Evolutionary conservation across 306 rosid species (phyloP).

Genomic region (Rosa lucieae): DNA sequence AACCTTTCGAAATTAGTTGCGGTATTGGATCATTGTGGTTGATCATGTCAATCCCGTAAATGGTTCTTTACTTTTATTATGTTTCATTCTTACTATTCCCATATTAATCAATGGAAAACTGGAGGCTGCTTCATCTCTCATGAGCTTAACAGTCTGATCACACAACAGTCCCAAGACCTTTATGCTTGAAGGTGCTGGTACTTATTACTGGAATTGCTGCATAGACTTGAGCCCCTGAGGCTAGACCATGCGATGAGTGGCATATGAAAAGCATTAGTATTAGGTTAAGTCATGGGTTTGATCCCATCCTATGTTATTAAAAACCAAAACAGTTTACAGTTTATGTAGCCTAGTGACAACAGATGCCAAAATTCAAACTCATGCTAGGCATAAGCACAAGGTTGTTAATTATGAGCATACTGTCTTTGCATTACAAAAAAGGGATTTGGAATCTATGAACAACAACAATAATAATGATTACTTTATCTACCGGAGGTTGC

Average conservation of each 20-base stretch:
- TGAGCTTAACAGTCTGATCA: background rate
- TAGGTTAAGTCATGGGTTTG: background rate
- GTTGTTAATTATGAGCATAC: background rate
- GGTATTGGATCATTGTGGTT: background rate
- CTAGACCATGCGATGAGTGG: background rate
- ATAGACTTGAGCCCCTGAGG: background rate
- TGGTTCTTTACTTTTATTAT: background rate
- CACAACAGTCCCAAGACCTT: background rate
- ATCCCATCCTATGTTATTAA: background rate
- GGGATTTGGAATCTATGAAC: background rate
- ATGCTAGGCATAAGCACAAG: background rate
- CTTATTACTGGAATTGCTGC: background rate
- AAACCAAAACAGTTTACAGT: no score
- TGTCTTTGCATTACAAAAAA: background rate
- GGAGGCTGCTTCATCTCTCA: background rate
- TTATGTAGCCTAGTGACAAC: background rate
- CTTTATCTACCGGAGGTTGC: no score
- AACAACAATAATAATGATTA: no score
- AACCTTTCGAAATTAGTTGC: background rate
- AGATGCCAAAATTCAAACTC: background rate
- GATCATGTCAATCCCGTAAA: background rate
- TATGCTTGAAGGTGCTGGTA: background rate
- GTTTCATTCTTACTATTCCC: background rate
- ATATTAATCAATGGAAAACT: background rate
- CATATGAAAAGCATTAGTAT: background rate